Base-by-base conservation (phyloP, 345 rosid species). In the Corchorus olitorius region DNA sequence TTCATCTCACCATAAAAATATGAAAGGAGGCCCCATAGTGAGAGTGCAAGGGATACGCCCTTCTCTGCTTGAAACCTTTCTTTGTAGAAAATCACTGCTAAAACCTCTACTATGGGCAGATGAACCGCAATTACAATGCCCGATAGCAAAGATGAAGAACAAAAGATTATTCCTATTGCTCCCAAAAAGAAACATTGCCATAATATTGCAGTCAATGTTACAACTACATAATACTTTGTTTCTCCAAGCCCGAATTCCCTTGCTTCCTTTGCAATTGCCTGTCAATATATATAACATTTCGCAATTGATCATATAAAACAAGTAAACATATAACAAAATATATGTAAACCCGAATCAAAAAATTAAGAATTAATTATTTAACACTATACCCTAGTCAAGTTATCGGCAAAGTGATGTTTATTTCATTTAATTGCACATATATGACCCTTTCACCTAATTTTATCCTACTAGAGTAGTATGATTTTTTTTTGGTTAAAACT, bases 261-360 rank as follows among this genome's bases (percentile, higher is more conserved):
- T 53, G 91, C 97, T 86, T 91, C 97, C 74, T 68, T 84, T 64
- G 83, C 76, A 78, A 91, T 88, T n/a, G 66, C 92, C 98, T 91
- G 75, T 66, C 33, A 12, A 16, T 16, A n/a, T 27, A 27, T 27
- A 27, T 27, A 27, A 27, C 27, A 27, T 27, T 27, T 27, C 27
- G 27, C 27, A 27, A 27, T 27, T 27, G 27, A 27, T 27, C 27
- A 27, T 27, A 1, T 27, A 27, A 27, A 27, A 27, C 27, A 27
- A 27, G 27, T 27, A 27, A 27, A 0, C 1, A 27, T 27, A 27
- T 27, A 0, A 27, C 27, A 27, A 27, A 27, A 27, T 27, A 27
- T 27, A 27, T 27, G 27, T 27, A 27, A 27, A 27, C 27, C 27
- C 27, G 27, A 27, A 27, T 27, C 27, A 27, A 27, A 27, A 27